These are phyloP conservation scores for Monosporascus ibericus DNA, from an alignment of 2,329 filamentous ascomycete species.

Conservation along the genomic window DNA sequence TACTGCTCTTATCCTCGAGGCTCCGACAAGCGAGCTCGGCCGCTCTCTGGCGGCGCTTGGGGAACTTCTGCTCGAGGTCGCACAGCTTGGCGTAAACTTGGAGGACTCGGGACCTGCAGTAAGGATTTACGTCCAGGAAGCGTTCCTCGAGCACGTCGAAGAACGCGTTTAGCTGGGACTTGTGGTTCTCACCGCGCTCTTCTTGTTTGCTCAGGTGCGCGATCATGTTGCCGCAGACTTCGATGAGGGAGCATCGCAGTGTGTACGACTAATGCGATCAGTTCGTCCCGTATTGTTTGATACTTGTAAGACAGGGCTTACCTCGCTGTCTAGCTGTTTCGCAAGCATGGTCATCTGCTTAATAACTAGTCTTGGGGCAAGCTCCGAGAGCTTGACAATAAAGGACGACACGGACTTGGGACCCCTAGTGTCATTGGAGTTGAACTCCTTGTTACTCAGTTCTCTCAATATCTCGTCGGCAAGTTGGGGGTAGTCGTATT, in stretches of 20 bases:
- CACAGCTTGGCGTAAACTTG: conserved; percentile 91
- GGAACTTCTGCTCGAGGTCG: conserved; percentile 92
- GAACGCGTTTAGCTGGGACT: conserved; percentile 92
- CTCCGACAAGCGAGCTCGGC: conserved; percentile 84
- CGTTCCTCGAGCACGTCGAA: conserved; percentile 95
- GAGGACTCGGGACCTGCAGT: conserved; percentile 84
- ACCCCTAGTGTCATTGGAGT: conserved; percentile 88
- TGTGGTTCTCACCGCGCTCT: conserved; percentile 86
- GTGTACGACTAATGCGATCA: conserved; percentile 65
- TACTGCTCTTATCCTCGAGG: conserved; percentile 96
- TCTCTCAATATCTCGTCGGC: conserved; percentile 91
- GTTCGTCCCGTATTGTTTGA: neutral
- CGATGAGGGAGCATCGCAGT: conserved; percentile 85
- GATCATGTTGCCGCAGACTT: conserved; percentile 95
- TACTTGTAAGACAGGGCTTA: conserved; percentile 25
- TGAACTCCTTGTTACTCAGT: conserved; percentile 96
- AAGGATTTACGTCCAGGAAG: conserved; percentile 94
- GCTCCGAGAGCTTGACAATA: conserved; percentile 85
- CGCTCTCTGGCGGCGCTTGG: conserved; percentile 81
- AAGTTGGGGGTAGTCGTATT: conserved; percentile 95
- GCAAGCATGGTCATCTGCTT: conserved; percentile 96
- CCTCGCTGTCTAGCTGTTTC: conserved; percentile 92
- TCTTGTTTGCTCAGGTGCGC: conserved; percentile 84
- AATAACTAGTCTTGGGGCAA: conserved; percentile 85
- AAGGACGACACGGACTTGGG: conserved; percentile 96